Evolutionary conservation across 345 rosid species (phyloP), one percentile per base, ranked within the genome.

Genomic region (Gossypium longicalyx): DNA sequence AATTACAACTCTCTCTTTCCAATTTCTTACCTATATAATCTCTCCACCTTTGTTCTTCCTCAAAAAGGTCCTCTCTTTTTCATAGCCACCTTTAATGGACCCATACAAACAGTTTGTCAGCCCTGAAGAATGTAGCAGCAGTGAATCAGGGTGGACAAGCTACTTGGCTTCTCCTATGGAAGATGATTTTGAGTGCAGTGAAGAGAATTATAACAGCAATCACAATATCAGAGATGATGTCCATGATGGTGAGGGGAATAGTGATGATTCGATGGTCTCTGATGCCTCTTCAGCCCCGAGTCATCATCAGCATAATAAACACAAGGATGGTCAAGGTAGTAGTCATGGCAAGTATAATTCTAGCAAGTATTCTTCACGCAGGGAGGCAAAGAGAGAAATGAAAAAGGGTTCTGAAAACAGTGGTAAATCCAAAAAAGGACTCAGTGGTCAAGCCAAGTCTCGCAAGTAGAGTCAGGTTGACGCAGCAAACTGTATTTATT

Each of bases 121-220:
- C 41, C 63, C 76, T 10, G 95, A 90, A 87, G 95, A 82, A 70
- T 88, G 93, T 47, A 89, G 93, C 82, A 90, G 93, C 86, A 90
- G 85, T 78, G 96, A 90, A 84, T 90, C 96, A 0, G 96, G 96
- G n/a, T 90, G 93, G 96, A 90, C 96, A 27, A 85, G 72, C 48
- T 90, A 90, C 82, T 78, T 89, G 22, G 86, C 75, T 16, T 87
- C 93, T 3, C 89, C 95, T 12, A 81, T 77, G 74, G 59, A 85
- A 77, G 88, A 82, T 79, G 91, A 90, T 43, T 87, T 74, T 2
- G 76, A 70, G 0, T 82, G 82, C 10, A 77, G 74, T 73, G 81
- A 80, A 57, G 80, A 65, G 23, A 78, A 80, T 52, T 74, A 83
- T 4, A 57, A 78, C 66, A 62, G 76, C 56, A 12, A 71, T 11